Conservation (phyloP, 2,329 filamentous ascomycete genomes). For the Atkinsonella texensis region DNA sequence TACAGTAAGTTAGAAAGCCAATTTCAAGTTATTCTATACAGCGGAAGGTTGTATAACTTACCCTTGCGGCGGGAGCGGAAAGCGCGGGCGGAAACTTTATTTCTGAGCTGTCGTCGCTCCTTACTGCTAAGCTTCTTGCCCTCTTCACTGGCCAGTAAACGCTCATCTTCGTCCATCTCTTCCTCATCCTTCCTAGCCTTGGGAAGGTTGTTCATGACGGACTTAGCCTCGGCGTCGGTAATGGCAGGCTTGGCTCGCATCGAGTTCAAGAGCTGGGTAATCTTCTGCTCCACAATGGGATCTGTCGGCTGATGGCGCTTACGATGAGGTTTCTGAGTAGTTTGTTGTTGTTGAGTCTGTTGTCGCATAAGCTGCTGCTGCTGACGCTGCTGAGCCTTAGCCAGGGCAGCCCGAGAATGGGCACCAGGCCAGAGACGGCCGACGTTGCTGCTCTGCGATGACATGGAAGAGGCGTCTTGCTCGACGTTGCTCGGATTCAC, state of each 20-base stretch:
- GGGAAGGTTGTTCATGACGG: conserved; percentile 54
- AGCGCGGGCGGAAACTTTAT: conserved; percentile 95
- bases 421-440: conserved; percentile 85
- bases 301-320: conserved; percentile 46
- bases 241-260: conserved; percentile 66
- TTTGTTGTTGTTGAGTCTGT: conserved; percentile 37
- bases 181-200: conserved; percentile 87
- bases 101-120: conserved; percentile 89
- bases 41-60: conserved; percentile 32
- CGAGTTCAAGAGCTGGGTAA: conserved; percentile 81
- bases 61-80: conserved; percentile 98
- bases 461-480: conserved; percentile 39
- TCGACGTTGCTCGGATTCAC: conserved; percentile 67
- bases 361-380: conserved; percentile 42
- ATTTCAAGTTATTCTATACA: no score
- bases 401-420: conserved; percentile 77
- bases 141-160: conserved; percentile 86
- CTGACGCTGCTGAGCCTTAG: conserved; percentile 59
- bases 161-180: conserved; percentile 97
- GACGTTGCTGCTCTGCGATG: conserved; percentile 40
- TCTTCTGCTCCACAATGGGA: conserved; percentile 78
- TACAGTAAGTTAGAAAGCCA: no score
- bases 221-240: conserved; percentile 29
- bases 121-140: conserved; percentile 99
- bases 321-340: conserved; percentile 34